Conservation (phyloP, 73 alveolate species). For the Paramecium bursaria region DNA sequence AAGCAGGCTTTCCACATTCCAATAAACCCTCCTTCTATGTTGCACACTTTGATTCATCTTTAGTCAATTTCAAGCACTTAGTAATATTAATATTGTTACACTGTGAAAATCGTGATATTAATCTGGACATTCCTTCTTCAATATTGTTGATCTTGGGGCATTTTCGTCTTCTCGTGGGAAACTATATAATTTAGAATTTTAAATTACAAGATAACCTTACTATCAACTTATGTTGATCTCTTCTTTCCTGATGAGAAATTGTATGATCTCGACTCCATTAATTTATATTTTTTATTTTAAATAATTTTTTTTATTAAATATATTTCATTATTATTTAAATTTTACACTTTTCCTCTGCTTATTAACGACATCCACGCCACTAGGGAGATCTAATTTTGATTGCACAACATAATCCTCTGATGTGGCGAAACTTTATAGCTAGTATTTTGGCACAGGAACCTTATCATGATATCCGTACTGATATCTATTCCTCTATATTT, state of each 20-base stretch:
- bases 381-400: constrained; percentile 7
- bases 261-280: constrained; percentile 70
- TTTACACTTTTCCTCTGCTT: background rate
- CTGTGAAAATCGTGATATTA: constrained; percentile 56
- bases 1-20: constrained; percentile 71
- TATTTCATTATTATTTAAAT: too few species aligned
- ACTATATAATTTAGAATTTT: constrained; percentile 9
- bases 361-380: background rate
- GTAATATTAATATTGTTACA: background rate
- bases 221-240: constrained; percentile 70
- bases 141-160: constrained; percentile 71
- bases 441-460: too few species aligned
- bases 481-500: constrained; percentile 16
- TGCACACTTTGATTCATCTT: constrained; percentile 67
- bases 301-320: too few species aligned
- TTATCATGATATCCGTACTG: constrained; percentile 54
- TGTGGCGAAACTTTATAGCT: background rate
- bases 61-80: constrained; percentile 57
- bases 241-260: constrained; percentile 70
- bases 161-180: constrained; percentile 72
- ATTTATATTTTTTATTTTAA: too few species aligned
- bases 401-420: background rate
- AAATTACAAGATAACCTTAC: constrained; percentile 65
- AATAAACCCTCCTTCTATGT: constrained; percentile 64
- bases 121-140: constrained; percentile 67